Evolutionary conservation across 2,329 filamentous ascomycete genomes (phyloP), one percentile per base, ranked within the genome.

Genomic region (Alternaria alternata): DNA sequence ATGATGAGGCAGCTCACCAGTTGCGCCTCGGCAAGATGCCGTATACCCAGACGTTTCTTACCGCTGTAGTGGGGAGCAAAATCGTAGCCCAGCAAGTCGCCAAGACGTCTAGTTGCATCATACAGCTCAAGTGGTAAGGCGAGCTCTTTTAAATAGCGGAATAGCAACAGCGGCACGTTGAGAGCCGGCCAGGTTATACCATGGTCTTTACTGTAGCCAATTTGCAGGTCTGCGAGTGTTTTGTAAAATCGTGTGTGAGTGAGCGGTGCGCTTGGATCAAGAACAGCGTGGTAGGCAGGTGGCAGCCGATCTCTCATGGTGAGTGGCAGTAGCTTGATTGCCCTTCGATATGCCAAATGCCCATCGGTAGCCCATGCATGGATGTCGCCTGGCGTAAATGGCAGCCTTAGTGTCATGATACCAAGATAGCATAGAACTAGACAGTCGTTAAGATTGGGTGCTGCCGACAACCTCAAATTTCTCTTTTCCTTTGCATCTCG

Each of bases 381-480:
- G 12, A 98, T 78, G 65, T 96, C 91, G 11, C 88, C 89, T 7
- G 94, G 81, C 22, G 89, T 88, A n/a, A 92, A 83, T 0, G 94
- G 93, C 57, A 95, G 82, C 57, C 90, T 88, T 67, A 97, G 82
- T 26, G 97, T 81, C 46, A 95, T 71, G 38, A 88, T 88, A 1
- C 88, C 94, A 34, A 97, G 78, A 79, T 97, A 97, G 73, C 91
- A 93, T 11, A 97, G 76, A 1, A 84, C 89, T 53, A 98, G 78
- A 0, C 90, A 90, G 67, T 97, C 94, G 42, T 91, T 80, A 36
- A 96, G 80, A 52, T 82, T 87, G 1, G 94, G 93, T 3, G 74
- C 71, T 8, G 68, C 87, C 71, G 73, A 75, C 81, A 87, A 85
- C 44, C 81, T 75, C 66, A 81, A 77, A 6, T 82, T 81, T 26